Evolutionary conservation across 1,139 yeast genomes (phyloP), one percentile per base, ranked within the genome.

Genomic region (Nematodospora anomalae): DNA sequence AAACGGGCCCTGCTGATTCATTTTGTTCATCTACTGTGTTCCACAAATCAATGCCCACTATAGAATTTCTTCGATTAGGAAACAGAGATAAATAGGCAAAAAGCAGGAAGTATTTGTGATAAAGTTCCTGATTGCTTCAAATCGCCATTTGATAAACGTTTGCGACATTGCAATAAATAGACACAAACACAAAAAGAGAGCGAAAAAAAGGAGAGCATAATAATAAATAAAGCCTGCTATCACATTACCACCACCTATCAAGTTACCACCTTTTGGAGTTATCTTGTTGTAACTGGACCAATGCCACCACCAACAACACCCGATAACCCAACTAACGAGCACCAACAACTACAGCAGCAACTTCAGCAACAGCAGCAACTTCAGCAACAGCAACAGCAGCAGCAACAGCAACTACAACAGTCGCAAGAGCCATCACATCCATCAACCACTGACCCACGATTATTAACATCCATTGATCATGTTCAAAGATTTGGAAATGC

Each of bases 401-500:
- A 18, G 8, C 7, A 18, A 8, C 16, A 10, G 6, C 18, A 10
- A 30, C 33, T 14, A 18, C 26, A 3, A n/a, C 25, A 23, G 25
- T 9, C 10, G 6, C 25, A 23, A 23, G 6, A 8, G 10, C 25
- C 6, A 9, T 8, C 10, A 23, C 25, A 23, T 9, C 10, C 12
- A 23, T 9, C 24, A 3, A 20, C 35, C 7, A 14, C 30, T 3
- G 18, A 32, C 21, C 26, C 35, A 4, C 26, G 26, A 13, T 11
- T 18, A 2, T 20, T 32, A 10, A 15, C 30, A 5, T 16, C 26
- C 16, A 20, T 28, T 4, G 35, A 42, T 20, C 31, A 36, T n/a
- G 28, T 41, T 6, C 38, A 30, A 27, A 29, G 44, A 20, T 40
- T 42, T 28, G 28, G 37, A 8, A 40, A 37, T 28, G 44, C 44